Conservation (phyloP, 495 filamentous ascomycete genomes). For the Cairneyella variabilis region DNA sequence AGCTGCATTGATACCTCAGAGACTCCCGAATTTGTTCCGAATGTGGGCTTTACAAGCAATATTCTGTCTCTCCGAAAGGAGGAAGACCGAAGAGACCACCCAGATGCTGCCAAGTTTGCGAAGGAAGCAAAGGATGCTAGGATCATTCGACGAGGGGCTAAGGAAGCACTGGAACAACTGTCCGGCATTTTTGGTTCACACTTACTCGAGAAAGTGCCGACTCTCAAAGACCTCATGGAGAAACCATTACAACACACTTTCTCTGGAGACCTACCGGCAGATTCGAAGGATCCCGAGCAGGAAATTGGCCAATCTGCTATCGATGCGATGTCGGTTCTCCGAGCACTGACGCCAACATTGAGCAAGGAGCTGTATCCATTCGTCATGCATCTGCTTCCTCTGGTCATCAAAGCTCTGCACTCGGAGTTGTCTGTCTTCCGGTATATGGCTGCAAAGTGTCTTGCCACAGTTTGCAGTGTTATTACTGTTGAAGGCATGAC, state of each 20-base stretch:
- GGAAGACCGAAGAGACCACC: slow-evolving; percentile 90
- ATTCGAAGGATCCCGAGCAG: slow-evolving; percentile 61
- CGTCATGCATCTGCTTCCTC: slow-evolving; percentile 78
- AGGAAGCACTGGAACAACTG: slow-evolving; percentile 89
- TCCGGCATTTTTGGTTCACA: slow-evolving; percentile 70
- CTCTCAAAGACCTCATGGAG: slow-evolving; percentile 74
- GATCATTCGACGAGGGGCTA: slow-evolving; percentile 87
- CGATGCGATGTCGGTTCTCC: slow-evolving; percentile 87
- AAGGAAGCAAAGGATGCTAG: slow-evolving; percentile 79
- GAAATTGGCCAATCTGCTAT: slow-evolving; percentile 85
- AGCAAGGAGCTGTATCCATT: slow-evolving; percentile 68
- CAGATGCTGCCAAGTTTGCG: slow-evolving; percentile 84
- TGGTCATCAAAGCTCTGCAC: slow-evolving; percentile 79
- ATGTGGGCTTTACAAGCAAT: slow-evolving; percentile 66
- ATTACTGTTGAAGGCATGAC: slow-evolving; percentile 94
- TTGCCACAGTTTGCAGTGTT: slow-evolving; percentile 95
- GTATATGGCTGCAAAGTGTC: slow-evolving; percentile 95
- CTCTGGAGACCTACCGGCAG: slow-evolving; percentile 60
- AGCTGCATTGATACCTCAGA: slow-evolving; percentile 96
- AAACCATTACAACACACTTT: slow-evolving; percentile 72
- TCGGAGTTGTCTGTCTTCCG: slow-evolving; percentile 85
- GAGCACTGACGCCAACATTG: slow-evolving; percentile 83
- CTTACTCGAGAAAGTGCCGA: slow-evolving; percentile 76
- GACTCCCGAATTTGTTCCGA: slow-evolving; percentile 87
- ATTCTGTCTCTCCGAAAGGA: slow-evolving; percentile 94